phyloP scores from a whole-genome alignment of 345 rosid genomes.

The Rhodamnia rubescens region DNA sequence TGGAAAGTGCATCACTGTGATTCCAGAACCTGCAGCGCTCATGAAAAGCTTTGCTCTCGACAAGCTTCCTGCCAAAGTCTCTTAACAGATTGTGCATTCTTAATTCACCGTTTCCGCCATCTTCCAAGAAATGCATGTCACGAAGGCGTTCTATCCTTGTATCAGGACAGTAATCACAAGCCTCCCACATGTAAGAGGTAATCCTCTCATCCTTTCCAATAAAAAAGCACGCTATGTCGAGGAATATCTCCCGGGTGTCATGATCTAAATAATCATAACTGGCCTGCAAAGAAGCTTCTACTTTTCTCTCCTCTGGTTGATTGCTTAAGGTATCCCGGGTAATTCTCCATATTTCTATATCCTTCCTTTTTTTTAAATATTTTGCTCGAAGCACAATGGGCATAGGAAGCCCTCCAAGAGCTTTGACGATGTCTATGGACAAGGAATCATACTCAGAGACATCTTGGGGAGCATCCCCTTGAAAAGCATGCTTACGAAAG shows the following conservation, averaged over 20 bases:
- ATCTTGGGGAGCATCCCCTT: background rate
- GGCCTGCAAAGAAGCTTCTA: background rate
- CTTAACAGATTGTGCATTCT: background rate
- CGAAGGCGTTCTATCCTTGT: background rate
- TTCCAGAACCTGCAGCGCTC: background rate
- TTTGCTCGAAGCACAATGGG: background rate
- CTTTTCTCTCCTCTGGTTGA: background rate
- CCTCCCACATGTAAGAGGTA: background rate
- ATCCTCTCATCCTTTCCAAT: background rate
- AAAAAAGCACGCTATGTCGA: slow-evolving; percentile 10
- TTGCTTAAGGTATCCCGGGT: background rate
- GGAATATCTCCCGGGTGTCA: background rate
- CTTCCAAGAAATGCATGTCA: background rate
- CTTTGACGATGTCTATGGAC: background rate
- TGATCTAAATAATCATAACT: background rate
- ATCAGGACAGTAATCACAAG: background rate
- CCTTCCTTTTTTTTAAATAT: background rate
- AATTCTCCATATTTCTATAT: background rate
- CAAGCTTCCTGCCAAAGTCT: background rate
- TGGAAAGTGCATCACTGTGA: background rate
- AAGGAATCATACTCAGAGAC: background rate
- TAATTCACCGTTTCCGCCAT: background rate
- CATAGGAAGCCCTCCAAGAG: background rate
- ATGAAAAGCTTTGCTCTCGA: background rate
- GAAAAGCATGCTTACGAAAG: background rate